Conservation (phyloP, 306 rosid genomes). For the Casuarina cunninghamiana region DNA sequence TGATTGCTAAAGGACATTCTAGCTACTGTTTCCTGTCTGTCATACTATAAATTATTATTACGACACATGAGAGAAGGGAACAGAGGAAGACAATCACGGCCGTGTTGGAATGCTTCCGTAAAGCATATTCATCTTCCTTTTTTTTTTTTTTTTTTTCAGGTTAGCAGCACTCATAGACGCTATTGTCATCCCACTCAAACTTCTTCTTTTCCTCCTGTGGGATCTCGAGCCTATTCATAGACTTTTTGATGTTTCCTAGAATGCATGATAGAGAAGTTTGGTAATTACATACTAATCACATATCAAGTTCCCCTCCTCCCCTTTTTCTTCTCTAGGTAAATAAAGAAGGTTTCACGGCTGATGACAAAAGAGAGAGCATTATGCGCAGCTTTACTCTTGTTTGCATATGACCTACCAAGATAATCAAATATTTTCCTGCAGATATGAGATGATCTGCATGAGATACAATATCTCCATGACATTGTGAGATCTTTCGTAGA, state of each 20-base stretch:
- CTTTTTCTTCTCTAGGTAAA: background rate
- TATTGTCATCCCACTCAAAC: slow-evolving; percentile 9
- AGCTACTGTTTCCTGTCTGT: background rate
- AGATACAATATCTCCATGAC: background rate
- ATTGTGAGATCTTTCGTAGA: background rate
- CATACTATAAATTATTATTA: background rate
- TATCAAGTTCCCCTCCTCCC: background rate
- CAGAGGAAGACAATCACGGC: background rate
- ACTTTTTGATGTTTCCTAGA: background rate
- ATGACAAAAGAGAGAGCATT: background rate
- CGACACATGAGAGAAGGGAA: background rate
- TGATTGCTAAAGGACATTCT: background rate
- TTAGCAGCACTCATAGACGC: slow-evolving; percentile 10
- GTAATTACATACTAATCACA: background rate
- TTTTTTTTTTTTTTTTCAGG: background rate
- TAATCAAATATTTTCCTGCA: background rate
- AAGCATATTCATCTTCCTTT: slow-evolving; percentile 20
- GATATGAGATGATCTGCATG: background rate
- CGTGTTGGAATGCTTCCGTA: background rate
- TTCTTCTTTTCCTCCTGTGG: background rate
- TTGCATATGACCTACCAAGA: background rate
- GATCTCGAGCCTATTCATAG: background rate
- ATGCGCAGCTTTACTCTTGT: background rate
- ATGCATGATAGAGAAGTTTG: background rate
- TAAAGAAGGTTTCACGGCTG: background rate